Conservation (phyloP, 768 basidiomycete species). For the Trametes gibbosa region DNA sequence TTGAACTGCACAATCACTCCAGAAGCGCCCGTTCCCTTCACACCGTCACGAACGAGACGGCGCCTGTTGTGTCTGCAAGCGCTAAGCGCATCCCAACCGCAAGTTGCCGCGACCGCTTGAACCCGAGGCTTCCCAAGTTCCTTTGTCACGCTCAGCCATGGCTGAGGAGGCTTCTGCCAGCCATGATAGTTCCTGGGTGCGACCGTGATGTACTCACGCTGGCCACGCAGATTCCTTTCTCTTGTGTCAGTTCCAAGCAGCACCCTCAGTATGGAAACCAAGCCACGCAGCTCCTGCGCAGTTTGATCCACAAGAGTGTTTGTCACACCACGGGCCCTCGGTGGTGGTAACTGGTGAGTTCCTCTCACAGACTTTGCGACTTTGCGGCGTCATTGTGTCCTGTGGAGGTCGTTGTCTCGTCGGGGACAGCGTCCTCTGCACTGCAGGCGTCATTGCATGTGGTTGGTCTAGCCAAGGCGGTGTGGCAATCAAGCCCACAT, state of each 20-base stretch:
- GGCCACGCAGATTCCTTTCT: background rate
- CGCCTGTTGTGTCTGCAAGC: background rate
- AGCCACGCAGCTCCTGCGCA: background rate
- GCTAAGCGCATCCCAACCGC: background rate
- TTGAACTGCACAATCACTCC: background rate
- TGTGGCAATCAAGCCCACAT: constrained; percentile 2
- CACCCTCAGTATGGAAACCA: background rate
- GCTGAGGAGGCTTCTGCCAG: background rate
- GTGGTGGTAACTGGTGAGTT: background rate
- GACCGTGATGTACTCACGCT: background rate
- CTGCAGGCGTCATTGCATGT: constrained; percentile 10
- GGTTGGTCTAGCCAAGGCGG: constrained; percentile 7
- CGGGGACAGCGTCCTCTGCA: background rate
- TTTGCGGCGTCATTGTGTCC: background rate
- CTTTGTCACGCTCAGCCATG: background rate
- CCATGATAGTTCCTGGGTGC: background rate
- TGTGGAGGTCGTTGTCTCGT: background rate
- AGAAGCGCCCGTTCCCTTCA: background rate
- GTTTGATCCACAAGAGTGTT: background rate
- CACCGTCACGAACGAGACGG: constrained; percentile 2
- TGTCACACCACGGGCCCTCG: background rate
- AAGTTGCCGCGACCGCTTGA: background rate
- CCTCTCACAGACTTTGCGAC: background rate
- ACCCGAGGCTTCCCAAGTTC: background rate
- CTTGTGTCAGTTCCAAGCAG: background rate